Evolutionary conservation across 495 filamentous ascomycete species (phyloP).

Genomic region (Pyrenula massariospora): DNA sequence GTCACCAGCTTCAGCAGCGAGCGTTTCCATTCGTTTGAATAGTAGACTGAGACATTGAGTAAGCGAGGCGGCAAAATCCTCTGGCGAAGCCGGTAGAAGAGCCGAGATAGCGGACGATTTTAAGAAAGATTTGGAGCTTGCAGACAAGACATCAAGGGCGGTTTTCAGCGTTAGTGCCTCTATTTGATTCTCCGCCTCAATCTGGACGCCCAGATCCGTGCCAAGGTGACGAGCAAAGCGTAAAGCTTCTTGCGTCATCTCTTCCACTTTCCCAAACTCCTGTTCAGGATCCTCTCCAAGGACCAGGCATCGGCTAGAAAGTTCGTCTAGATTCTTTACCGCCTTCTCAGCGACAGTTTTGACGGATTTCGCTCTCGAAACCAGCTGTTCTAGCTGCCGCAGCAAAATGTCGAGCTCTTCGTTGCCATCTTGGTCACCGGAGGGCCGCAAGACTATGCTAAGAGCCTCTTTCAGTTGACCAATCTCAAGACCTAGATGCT

Average conservation of each 20-base stretch:
- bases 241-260: slow-evolving; percentile 52
- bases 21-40: slow-evolving; percentile 55
- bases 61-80: slow-evolving; percentile 34
- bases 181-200: slow-evolving; percentile 63
- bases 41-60: slow-evolving; percentile 51
- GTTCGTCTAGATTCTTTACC: slow-evolving; percentile 62
- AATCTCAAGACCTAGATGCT: slow-evolving; percentile 61
- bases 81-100: slow-evolving; percentile 28
- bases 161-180: slow-evolving; percentile 40
- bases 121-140: slow-evolving; percentile 35
- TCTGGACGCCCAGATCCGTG: slow-evolving; percentile 45
- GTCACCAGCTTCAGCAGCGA: slow-evolving; percentile 61
- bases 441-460: slow-evolving; percentile 18
- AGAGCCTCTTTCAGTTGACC: slow-evolving; percentile 51
- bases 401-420: slow-evolving; percentile 56
- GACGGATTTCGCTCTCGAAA: slow-evolving; percentile 64
- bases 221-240: slow-evolving; percentile 56
- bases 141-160: slow-evolving; percentile 49
- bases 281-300: slow-evolving; percentile 43
- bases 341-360: slow-evolving; percentile 81
- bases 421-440: slow-evolving; percentile 26
- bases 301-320: slow-evolving; percentile 65
- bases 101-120: slow-evolving; percentile 43
- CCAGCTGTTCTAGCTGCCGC: slow-evolving; percentile 59
- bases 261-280: slow-evolving; percentile 50